These are phyloP conservation scores for Spinellus fusiger DNA, from an alignment of 192 early-diverging fungal species.

Conservation along the genomic window DNA sequence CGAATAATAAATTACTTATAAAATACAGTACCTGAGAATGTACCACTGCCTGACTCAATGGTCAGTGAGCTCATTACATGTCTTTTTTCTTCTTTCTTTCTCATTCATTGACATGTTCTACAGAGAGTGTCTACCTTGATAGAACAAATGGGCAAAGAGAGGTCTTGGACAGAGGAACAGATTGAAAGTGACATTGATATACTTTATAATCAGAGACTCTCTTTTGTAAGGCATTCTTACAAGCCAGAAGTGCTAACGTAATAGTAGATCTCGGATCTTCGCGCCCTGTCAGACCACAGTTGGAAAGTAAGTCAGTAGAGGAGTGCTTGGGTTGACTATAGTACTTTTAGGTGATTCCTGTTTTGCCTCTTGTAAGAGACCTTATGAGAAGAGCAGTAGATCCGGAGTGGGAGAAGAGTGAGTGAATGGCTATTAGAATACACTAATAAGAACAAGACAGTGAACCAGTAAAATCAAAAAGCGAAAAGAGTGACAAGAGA, in stretches of 20 bases:
- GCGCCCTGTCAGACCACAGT: constrained; percentile 41
- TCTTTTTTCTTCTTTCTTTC: not conserved
- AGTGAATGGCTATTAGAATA: constrained; percentile 1
- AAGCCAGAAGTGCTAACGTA: not conserved
- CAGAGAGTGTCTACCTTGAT: constrained; percentile 44
- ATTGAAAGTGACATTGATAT: constrained; percentile 40
- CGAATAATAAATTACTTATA: not conserved
- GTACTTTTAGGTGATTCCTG: constrained; percentile 29
- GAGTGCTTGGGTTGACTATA: not conserved
- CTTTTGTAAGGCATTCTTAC: constrained; percentile 16
- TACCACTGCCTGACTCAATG: constrained; percentile 25
- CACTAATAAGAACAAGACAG: constrained; percentile 17
- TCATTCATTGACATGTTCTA: not conserved
- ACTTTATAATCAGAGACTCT: constrained; percentile 38
- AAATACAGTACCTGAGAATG: not conserved
- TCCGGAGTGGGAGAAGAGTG: constrained; percentile 20
- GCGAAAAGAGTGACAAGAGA: constrained; percentile 25
- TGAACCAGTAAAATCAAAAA: constrained; percentile 8
- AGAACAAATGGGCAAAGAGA: constrained; percentile 43
- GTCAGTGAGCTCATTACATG: not conserved
- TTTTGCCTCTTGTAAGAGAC: constrained; percentile 46
- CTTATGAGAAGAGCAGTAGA: constrained; percentile 38
- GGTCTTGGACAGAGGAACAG: constrained; percentile 40
- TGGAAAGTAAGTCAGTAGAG: constrained; percentile 38
- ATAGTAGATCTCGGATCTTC: constrained; percentile 37